Evolutionary conservation across 108 stramenopile species (phyloP).

Genomic region (Cylindrotheca fusiformis): DNA sequence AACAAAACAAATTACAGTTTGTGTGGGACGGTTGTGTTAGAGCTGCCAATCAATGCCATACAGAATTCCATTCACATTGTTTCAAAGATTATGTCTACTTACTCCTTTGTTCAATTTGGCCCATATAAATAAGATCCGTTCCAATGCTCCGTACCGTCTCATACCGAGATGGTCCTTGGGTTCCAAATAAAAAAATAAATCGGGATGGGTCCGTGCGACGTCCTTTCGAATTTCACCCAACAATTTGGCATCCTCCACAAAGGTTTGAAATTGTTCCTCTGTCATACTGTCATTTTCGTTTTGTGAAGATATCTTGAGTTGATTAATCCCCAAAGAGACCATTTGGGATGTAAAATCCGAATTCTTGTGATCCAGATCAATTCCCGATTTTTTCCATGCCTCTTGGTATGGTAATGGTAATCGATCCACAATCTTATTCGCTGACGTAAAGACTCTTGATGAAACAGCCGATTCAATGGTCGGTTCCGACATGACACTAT

Average conservation of each 20-base stretch:
- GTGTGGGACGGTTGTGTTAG: background rate
- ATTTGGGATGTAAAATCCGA: background rate
- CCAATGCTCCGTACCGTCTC: conserved; percentile 83
- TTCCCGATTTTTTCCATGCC: conserved; percentile 36
- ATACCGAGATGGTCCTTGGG: conserved; percentile 60
- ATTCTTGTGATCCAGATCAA: conserved; percentile 10
- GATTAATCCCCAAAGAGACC: conserved; percentile 7
- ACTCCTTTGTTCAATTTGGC: conserved; percentile 94
- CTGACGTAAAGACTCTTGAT: background rate
- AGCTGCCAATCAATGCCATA: background rate
- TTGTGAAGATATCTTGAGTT: conserved; percentile 1
- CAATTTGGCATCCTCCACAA: conserved; percentile 58
- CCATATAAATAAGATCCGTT: conserved; percentile 92
- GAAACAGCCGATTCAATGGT: background rate
- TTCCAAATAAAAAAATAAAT: conserved; percentile 80
- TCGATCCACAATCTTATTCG: conserved; percentile 16
- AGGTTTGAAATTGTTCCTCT: conserved; percentile 22
- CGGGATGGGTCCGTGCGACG: conserved; percentile 86
- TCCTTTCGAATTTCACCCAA: conserved; percentile 89
- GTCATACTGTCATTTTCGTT: conserved; percentile 6
- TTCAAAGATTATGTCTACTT: conserved; percentile 19
- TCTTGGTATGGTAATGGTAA: conserved; percentile 31
- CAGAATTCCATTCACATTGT: too few species aligned
- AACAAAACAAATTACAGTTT: background rate
- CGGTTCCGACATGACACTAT: conserved; percentile 3